Base-by-base conservation (phyloP, 1,139 yeast species). In the Kodamaea plutei region DNA sequence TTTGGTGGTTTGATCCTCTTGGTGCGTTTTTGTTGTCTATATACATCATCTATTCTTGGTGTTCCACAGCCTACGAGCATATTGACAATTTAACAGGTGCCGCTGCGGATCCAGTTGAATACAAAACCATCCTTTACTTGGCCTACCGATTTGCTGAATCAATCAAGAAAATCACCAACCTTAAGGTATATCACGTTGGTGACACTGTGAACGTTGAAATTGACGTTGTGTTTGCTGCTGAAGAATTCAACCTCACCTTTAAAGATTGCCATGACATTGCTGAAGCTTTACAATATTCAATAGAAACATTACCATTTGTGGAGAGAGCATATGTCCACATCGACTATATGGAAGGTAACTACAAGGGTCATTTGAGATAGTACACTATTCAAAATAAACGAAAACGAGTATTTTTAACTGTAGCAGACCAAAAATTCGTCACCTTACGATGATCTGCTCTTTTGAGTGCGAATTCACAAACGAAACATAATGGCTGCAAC, bases 251-350 rank as follows among this genome's bases (percentile, higher is more conserved):
- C 26, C 57, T 80, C 44, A 56, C 67, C 5, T 62, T 83, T 43
- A 71, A 79, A 37, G 93, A 84, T 47, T 67, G 80, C 35, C 94
- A 84, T 52, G 94, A 84, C 52, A 67, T 83, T 25, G 94, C 88
- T 4, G 94, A 84, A 52, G 81, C 89, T 0, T 58, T 84, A 28
- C 93, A 84, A 54, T 84, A 83, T 48, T 84, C 93, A 2, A 66
- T 84, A 24, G 93, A 84, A 45, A 76, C 88, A 0, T 60, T 84
- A 33, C 88, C 91, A 0, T 73, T 67, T 55, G 88, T 84, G 2
- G 91, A 83, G 50, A 64, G 94, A 32, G 88, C 91, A 2, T 84
- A 79, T 63, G 93, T 83, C 8, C 94, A 84, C 50, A 69, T 84
- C 23, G 94, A 84, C 46, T 83, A 83, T 44, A 69, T 69, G 67